Evolutionary conservation across 2,329 filamentous ascomycete species (phyloP).

Genomic region (Colletotrichum aenigma): DNA sequence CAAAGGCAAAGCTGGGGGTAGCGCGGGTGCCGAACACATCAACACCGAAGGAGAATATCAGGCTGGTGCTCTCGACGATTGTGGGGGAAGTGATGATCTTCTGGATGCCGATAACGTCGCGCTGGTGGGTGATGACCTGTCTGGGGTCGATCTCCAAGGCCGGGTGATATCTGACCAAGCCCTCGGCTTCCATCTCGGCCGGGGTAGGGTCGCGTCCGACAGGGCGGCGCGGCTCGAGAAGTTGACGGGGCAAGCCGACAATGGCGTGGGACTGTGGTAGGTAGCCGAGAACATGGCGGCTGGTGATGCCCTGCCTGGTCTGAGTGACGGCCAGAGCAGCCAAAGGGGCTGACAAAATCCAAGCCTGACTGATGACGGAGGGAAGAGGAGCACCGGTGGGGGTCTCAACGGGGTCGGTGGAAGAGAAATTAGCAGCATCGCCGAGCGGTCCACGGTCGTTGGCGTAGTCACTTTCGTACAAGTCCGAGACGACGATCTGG

Average conservation of each 20-base stretch:
- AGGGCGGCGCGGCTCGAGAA: constrained; percentile 86
- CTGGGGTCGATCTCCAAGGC: constrained; percentile 84
- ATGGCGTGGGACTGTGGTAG: constrained; percentile 76
- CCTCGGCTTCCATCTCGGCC: constrained; percentile 78
- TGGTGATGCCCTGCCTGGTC: constrained; percentile 90
- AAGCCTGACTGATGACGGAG: constrained; percentile 79
- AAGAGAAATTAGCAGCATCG: constrained; percentile 74
- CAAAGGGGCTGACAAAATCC: constrained; percentile 80
- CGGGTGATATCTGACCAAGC: constrained; percentile 76
- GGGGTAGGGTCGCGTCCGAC: constrained; percentile 83
- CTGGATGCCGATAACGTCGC: constrained; percentile 78
- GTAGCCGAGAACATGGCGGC: constrained; percentile 79
- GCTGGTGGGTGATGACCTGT: constrained; percentile 78
- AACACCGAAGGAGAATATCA: constrained; percentile 86
- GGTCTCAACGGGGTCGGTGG: constrained; percentile 67
- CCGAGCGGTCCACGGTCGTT: constrained; percentile 86
- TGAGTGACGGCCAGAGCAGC: constrained; percentile 82
- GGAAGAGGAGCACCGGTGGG: constrained; percentile 66
- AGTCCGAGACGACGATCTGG: constrained; percentile 83
- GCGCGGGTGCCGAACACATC: constrained; percentile 89
- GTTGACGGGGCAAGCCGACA: constrained; percentile 75
- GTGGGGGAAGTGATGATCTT: constrained; percentile 78
- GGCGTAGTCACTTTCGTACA: constrained; percentile 83
- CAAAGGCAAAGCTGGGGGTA: constrained; percentile 88
- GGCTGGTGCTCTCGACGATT: constrained; percentile 86